phyloP scores from a whole-genome alignment of 305 asterid genomes.

The Solanum hybrid region DNA sequence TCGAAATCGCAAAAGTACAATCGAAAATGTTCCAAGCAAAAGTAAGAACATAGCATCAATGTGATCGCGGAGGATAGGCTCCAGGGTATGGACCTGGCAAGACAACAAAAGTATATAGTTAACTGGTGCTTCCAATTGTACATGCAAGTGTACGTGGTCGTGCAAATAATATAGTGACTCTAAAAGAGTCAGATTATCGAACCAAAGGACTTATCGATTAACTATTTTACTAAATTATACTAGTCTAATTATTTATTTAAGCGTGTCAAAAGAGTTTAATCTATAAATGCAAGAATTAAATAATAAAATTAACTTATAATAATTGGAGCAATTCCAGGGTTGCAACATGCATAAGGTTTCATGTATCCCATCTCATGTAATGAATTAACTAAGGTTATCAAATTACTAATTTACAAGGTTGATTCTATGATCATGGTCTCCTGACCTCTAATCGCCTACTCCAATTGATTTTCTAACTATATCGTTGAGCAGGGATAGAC shows the following conservation, averaged over 20 bases:
- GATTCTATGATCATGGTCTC: no score
- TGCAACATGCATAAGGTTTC: not conserved
- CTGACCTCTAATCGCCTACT: no score
- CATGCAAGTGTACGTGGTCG: not conserved
- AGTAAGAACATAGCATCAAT: no score
- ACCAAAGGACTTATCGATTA: not conserved
- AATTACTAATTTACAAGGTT: not conserved
- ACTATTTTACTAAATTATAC: not conserved
- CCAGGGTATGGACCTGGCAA: no score
- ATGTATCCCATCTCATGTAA: not conserved
- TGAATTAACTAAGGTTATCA: no score
- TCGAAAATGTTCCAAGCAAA: no score
- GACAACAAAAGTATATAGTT: no score
- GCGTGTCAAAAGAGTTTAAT: not conserved
- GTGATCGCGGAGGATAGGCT: no score
- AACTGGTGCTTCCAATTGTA: not conserved
- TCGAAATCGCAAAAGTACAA: no score
- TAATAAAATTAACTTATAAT: not conserved
- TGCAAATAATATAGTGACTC: not conserved
- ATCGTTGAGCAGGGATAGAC: no score
- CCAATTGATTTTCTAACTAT: no score
- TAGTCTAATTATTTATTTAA: not conserved
- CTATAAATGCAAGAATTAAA: not conserved
- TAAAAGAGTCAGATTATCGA: not conserved
- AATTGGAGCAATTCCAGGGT: not conserved